Evolutionary conservation across 805 yeast genomes (phyloP).

Genomic region (Wickerhamomyces bisporus): DNA sequence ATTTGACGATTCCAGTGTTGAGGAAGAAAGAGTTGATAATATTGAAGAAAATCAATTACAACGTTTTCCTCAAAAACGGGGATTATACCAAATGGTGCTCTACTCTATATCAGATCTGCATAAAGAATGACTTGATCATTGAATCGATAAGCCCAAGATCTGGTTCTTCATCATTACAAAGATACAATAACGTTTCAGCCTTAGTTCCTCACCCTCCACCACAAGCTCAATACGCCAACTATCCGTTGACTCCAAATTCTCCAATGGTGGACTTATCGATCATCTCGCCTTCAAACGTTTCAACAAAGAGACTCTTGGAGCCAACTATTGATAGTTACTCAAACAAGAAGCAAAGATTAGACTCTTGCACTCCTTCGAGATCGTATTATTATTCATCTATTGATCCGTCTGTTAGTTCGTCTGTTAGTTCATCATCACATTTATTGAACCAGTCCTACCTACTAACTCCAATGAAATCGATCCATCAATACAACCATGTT

Average conservation of each 20-base stretch:
- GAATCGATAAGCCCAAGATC: slow-evolving; percentile 3
- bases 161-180: too few relatives aligned
- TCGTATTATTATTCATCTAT: neutral
- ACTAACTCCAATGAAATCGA: slow-evolving; percentile 1
- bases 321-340: neutral
- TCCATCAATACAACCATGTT: too few relatives aligned
- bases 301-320: neutral
- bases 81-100: slow-evolving; percentile 11
- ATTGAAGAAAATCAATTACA: slow-evolving; percentile 18
- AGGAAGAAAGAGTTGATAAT: slow-evolving; percentile 16
- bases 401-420: too few relatives aligned
- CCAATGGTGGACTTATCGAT: slow-evolving; percentile 12
- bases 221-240: slow-evolving; percentile 1
- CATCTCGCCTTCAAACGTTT: too few relatives aligned
- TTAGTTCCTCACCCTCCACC: too few relatives aligned
- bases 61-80: slow-evolving; percentile 15
- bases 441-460: neutral
- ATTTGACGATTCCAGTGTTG: slow-evolving; percentile 9
- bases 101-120: slow-evolving; percentile 5
- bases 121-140: slow-evolving; percentile 4
- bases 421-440: neutral
- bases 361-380: neutral
- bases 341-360: neutral
- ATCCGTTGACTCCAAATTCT: slow-evolving; percentile 21
- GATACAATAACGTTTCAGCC: too few relatives aligned